Evolutionary conservation across 2,329 filamentous ascomycete species (phyloP), one percentile per base, ranked within the genome.

Genomic region (Zymoseptoria crescenta): DNA sequence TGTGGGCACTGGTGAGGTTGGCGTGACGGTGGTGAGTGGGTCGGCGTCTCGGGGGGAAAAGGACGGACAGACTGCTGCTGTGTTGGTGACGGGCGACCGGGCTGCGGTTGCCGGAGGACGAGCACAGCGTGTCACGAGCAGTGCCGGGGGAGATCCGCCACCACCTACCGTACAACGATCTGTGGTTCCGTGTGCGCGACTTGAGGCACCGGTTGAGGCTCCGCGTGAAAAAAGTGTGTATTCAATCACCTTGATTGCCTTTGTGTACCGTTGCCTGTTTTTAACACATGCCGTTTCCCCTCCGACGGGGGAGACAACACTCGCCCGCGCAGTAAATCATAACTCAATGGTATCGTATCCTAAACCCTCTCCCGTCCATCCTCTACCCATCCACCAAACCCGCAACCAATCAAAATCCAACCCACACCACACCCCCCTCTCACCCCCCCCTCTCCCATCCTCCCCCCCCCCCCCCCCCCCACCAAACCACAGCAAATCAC

Each of bases 371-470:
- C 16, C 35, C 35, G 9, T 41, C 35, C 2, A 16, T 13, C 24
- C 24, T 24, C 4, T 24, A 3, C 24, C 24, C 24, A 24, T 24
- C 24, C 24, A 3, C 24, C 24, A 24, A 24, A 24, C 24, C 24
- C 24, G 2, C 24, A 3, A 2, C 24, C 24, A 24, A 3, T 24
- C 24, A 4, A 24, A n/a, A n/a, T n/a, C n/a, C 24, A 24, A 49
- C 5, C 55, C 49, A 20, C 63, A 57, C 63, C 41, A 69, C 59
- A 69, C 70, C 70, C n/a, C 59, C 53, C 50, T 67, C 60, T 4
- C 72, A 49, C 19, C 64, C 53, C 35, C 52, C 21, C 57, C n/a
- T 67, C 49, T 45, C 51, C 62, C 19, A 70, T 56, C n/a, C 65
- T 55, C 9, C 60, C 64, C 3, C 64, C 64, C 10, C n/a, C n/a